Evolutionary conservation across 441 rosid genomes (phyloP).

Genomic region (Euphorbia schlechtendalii): DNA sequence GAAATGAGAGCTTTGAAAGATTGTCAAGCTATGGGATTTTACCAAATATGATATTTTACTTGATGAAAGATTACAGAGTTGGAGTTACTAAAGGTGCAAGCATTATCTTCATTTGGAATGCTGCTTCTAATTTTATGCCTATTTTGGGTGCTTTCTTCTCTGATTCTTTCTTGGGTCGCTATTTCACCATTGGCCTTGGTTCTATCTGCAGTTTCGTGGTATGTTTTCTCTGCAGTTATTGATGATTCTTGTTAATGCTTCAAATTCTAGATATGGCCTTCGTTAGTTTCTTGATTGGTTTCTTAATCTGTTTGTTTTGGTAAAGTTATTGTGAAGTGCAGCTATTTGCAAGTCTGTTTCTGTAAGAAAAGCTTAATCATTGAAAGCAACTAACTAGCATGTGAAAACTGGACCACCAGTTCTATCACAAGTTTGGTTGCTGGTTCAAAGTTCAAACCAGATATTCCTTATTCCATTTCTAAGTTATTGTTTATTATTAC

Average conservation of each 20-base stretch:
- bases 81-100: constrained; percentile 46
- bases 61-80: constrained; percentile 49
- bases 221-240: too few species aligned
- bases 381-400: constrained; percentile 7
- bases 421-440: background rate
- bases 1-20: constrained; percentile 75
- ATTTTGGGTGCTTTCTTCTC: constrained; percentile 65
- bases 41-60: constrained; percentile 68
- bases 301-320: background rate
- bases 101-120: constrained; percentile 62
- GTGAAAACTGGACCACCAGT: constrained; percentile 9
- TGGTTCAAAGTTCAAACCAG: background rate
- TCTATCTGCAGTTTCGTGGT: constrained; percentile 62
- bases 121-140: constrained; percentile 66
- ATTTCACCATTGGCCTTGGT: constrained; percentile 55
- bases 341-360: constrained; percentile 4
- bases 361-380: background rate
- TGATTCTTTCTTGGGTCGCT: constrained; percentile 80
- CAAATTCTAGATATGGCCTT: too few species aligned
- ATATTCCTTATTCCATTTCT: background rate
- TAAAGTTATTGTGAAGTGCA: background rate
- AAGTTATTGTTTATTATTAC: background rate
- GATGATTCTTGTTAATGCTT: too few species aligned
- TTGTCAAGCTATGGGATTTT: constrained; percentile 68
- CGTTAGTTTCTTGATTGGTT: background rate